phyloP scores from a whole-genome alignment of 768 basidiomycete genomes.

The Termitomyces sp. region DNA sequence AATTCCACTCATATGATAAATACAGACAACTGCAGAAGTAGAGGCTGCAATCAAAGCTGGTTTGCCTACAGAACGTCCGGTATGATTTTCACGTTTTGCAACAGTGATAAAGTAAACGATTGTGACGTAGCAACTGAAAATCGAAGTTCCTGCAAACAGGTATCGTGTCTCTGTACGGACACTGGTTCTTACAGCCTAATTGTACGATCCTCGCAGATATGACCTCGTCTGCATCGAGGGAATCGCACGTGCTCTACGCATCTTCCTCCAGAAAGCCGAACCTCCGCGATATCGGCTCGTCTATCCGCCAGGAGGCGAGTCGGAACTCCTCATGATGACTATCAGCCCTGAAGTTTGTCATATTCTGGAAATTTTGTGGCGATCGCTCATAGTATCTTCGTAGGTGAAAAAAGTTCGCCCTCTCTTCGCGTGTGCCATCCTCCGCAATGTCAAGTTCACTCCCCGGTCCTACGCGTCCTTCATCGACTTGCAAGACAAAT shows the following conservation, averaged over 20 bases:
- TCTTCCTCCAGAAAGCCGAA: slow-evolving; percentile 69
- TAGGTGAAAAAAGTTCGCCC: slow-evolving; percentile 84
- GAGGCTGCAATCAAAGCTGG: slow-evolving; percentile 79
- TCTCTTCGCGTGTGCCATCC: slow-evolving; percentile 84
- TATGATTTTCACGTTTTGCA: slow-evolving; percentile 28
- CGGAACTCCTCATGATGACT: slow-evolving; percentile 57
- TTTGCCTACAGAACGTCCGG: slow-evolving; percentile 79
- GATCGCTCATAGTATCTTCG: background rate
- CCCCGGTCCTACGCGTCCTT: slow-evolving; percentile 89
- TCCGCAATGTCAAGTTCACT: slow-evolving; percentile 88
- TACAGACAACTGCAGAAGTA: slow-evolving; percentile 84
- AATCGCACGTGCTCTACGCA: slow-evolving; percentile 77
- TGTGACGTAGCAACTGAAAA: slow-evolving; percentile 81
- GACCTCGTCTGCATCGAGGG: slow-evolving; percentile 98
- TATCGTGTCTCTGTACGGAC: slow-evolving; percentile 14
- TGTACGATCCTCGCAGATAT: slow-evolving; percentile 52
- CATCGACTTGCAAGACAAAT: slow-evolving; percentile 98
- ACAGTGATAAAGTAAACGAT: background rate
- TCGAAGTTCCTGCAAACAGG: slow-evolving; percentile 99
- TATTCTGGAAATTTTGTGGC: background rate
- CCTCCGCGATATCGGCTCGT: slow-evolving; percentile 70
- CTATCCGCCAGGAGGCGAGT: slow-evolving; percentile 66
- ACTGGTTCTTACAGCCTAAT: background rate
- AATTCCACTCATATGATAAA: background rate
- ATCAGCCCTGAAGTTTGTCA: slow-evolving; percentile 66